Conservation (phyloP, 1,284 basidiomycete genomes). For the Tilletia caries region DNA sequence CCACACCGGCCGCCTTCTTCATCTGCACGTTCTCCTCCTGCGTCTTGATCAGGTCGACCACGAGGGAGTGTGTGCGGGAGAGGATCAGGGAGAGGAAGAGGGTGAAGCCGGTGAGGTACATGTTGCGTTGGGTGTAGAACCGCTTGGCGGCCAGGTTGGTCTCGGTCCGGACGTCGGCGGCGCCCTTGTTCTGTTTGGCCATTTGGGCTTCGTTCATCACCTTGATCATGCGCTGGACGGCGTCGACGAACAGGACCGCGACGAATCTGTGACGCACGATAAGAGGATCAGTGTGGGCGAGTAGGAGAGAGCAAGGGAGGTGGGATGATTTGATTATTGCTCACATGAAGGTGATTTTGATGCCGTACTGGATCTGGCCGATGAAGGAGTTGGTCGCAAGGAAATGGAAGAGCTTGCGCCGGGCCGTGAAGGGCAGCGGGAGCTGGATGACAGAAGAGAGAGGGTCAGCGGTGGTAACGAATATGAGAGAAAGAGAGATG, state of each 20-base stretch:
- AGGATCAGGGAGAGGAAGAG: conserved; percentile 71
- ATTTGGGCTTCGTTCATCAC: conserved; percentile 72
- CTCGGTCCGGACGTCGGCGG: conserved; percentile 71
- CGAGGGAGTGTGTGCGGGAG: conserved; percentile 84
- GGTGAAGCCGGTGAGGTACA: conserved; percentile 74
- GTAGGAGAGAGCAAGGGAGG: background rate
- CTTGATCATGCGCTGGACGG: conserved; percentile 86
- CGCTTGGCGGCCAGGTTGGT: conserved; percentile 78
- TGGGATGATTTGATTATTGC: conserved; percentile 41
- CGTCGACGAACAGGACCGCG: conserved; percentile 75
- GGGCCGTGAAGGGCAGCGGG: conserved; percentile 71
- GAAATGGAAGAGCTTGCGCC: conserved; percentile 72
- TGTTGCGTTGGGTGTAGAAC: conserved; percentile 73
- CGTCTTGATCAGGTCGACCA: conserved; percentile 81
- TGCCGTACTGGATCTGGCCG: conserved; percentile 62
- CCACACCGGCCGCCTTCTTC: conserved; percentile 64
- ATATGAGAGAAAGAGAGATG: background rate
- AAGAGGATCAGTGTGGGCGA: background rate
- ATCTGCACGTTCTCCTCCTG: conserved; percentile 82
- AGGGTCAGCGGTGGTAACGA: background rate
- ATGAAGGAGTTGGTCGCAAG: conserved; percentile 58
- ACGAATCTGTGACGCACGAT: conserved; percentile 65
- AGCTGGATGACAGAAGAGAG: conserved; percentile 35
- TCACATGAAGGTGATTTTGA: conserved; percentile 92
- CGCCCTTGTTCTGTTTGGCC: conserved; percentile 64